These are phyloP conservation scores for Colletotrichum spaethianum DNA, from an alignment of 2,329 filamentous ascomycete species.

Conservation along the genomic window DNA sequence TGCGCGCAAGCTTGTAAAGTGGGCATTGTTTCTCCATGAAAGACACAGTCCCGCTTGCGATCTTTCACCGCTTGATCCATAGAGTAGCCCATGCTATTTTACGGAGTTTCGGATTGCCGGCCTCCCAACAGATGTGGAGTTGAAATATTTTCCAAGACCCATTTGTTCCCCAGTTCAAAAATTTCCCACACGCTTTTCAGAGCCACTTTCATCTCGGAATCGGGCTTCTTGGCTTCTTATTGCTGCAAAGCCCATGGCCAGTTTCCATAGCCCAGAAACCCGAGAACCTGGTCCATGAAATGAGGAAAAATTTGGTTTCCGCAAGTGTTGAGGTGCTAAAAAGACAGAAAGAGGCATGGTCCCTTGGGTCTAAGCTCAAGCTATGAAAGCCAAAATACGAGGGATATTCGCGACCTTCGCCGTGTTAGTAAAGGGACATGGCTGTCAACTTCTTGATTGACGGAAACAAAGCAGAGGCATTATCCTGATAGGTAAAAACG, in stretches of 20 bases:
- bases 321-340: conserved; percentile 26
- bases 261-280: neutral
- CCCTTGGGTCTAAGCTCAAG: neutral
- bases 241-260: neutral
- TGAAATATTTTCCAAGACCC: neutral
- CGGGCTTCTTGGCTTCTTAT: neutral
- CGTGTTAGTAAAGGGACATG: neutral
- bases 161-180: neutral
- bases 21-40: neutral
- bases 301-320: neutral
- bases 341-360: neutral
- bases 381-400: neutral
- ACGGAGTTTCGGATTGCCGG: conserved; percentile 15
- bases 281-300: neutral
- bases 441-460: neutral
- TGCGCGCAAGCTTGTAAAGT: conserved; percentile 23
- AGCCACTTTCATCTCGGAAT: neutral
- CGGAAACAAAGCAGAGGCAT: neutral
- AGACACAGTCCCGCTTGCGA: neutral
- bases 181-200: neutral
- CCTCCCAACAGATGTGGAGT: conserved; percentile 26
- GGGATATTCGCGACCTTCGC: neutral
- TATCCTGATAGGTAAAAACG: neutral
- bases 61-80: conserved; percentile 15
- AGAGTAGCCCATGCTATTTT: conserved; percentile 5